A percentile compares a stretch with the other conserved stretches of the same genome.
Conservation (phyloP, 768 basidiomycete genomes). For the Pleurotus eryngii region DNA sequence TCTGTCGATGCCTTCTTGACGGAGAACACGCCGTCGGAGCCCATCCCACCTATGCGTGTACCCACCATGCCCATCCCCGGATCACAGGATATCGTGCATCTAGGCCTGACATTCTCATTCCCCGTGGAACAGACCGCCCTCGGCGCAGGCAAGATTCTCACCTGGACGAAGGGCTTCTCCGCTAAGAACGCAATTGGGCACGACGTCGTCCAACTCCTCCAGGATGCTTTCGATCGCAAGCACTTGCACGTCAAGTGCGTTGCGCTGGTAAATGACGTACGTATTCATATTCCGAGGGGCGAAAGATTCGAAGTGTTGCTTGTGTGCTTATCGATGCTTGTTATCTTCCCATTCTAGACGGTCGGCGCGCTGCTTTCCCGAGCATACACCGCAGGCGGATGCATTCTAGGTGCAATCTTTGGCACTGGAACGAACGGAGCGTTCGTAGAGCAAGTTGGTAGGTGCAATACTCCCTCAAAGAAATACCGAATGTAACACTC, state of each 20-base stretch:
- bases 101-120: constrained; percentile 96
- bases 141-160: constrained; percentile 84
- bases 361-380: constrained; percentile 92
- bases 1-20: constrained; percentile 95
- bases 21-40: constrained; percentile 43
- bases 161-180: constrained; percentile 91
- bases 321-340: background rate
- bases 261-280: constrained; percentile 81
- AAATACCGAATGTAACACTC: background rate
- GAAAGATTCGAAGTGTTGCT: background rate
- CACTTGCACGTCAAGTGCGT: constrained; percentile 80
- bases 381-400: constrained; percentile 91
- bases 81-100: constrained; percentile 38
- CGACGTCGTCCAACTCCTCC: constrained; percentile 77
- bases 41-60: constrained; percentile 21
- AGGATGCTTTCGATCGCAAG: constrained; percentile 78
- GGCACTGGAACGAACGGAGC: constrained; percentile 99
- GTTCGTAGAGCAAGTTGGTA: constrained; percentile 81
- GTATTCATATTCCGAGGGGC: constrained; percentile 18
- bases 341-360: constrained; percentile 50
- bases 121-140: constrained; percentile 97
- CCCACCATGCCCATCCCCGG: constrained; percentile 11
- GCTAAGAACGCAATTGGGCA: constrained; percentile 77
- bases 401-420: constrained; percentile 88
- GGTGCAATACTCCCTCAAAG: constrained; percentile 12